Percentiles rank a stretch among this genome's conserved stretches.
phyloP scores from a whole-genome alignment of 495 filamentous ascomycete species.

The Trichodelitschia bisporula region DNA sequence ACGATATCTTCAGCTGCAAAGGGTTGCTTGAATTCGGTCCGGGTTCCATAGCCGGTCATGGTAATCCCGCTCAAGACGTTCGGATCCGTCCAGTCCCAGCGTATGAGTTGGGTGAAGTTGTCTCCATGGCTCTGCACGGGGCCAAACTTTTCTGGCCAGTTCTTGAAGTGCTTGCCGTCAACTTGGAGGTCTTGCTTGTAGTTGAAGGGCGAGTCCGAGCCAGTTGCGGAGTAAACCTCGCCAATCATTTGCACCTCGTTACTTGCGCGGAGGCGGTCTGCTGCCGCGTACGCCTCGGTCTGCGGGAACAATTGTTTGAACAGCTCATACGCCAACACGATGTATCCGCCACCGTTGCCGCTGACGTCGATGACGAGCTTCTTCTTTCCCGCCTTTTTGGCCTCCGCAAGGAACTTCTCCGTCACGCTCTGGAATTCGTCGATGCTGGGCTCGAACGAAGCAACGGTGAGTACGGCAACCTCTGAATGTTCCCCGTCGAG shows the following conservation, averaged over 20 bases:
- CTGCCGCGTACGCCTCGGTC: slow-evolving; percentile 19
- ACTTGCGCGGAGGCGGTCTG: slow-evolving; percentile 18
- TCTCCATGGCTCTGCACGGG: slow-evolving; percentile 7
- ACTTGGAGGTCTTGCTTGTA: slow-evolving; percentile 6
- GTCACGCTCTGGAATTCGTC: slow-evolving; percentile 17
- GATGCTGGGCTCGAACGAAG: slow-evolving; percentile 8
- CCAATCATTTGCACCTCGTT: slow-evolving; percentile 21
- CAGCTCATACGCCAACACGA: slow-evolving; percentile 18
- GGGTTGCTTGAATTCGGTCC: slow-evolving; percentile 13
- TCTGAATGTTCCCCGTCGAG: slow-evolving; percentile 20
- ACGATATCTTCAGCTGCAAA: slow-evolving; percentile 15
- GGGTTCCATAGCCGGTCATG: slow-evolving; percentile 17
- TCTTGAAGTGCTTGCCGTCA: slow-evolving; percentile 4
- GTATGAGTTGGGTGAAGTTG: slow-evolving; percentile 6
- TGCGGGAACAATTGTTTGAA: slow-evolving; percentile 22
- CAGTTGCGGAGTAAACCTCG: slow-evolving; percentile 16
- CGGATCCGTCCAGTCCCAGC: slow-evolving; percentile 9
- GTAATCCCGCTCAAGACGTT: too few relatives aligned
- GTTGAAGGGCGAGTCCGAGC: slow-evolving; percentile 8
- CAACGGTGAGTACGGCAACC: slow-evolving; percentile 19
- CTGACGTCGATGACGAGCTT: slow-evolving; percentile 16
- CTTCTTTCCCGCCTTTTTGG: slow-evolving; percentile 13
- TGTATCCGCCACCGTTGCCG: slow-evolving; percentile 15
- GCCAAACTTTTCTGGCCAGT: slow-evolving; percentile 10
- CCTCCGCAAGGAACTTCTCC: slow-evolving; percentile 16